Base-by-base conservation (phyloP, 2,329 filamentous ascomycete genomes). In the Shiraia bambusicola region DNA sequence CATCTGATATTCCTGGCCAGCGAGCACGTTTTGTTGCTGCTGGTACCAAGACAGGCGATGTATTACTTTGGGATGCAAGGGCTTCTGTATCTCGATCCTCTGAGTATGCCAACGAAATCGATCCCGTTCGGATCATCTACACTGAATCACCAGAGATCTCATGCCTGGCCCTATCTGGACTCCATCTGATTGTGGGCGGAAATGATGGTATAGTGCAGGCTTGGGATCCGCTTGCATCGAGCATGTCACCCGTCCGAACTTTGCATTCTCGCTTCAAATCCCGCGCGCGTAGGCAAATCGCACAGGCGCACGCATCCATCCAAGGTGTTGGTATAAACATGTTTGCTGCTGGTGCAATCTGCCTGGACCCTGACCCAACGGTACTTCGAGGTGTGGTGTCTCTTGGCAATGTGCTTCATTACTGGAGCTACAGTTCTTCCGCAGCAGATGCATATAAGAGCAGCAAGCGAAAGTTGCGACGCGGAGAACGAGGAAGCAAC, bases 161-260 rank as follows among this genome's bases (percentile, higher is more conserved):
- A 0, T 88, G 84, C 47, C 69, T 98, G 12, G 93, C 86, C 5
- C 67, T 95, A 33, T 89, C 90, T 1, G 87, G 89, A 2, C 74
- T 98, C 12, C 94, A 95, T 62, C 72, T 98, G 12, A 87, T 97
- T 6, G 88, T 95, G 65, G 93, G 93, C 35, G 93, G 93, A 17
- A 95, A 87, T 54, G 93, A 98, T 69, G 92, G 93, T 1, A 79
- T 97, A 3, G 92, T 95, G 4, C 93, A 97, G 67, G 88, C 90
- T 5, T 98, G 93, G 93, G 93, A 98, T 71, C 88, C 87, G n/a
- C 74, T 98, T 33, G 88, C 85, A 1, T 97, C 92, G 2, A 86
- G 79, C 0, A 70, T 78, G 13, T 82, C 85, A 14, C 88, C 93
- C 0, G 79, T 97, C 37, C 83, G 90, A 28, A 97, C 90, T 0